Base-by-base conservation (phyloP, 1,139 yeast species). In the Kodamaea ohmeri region DNA sequence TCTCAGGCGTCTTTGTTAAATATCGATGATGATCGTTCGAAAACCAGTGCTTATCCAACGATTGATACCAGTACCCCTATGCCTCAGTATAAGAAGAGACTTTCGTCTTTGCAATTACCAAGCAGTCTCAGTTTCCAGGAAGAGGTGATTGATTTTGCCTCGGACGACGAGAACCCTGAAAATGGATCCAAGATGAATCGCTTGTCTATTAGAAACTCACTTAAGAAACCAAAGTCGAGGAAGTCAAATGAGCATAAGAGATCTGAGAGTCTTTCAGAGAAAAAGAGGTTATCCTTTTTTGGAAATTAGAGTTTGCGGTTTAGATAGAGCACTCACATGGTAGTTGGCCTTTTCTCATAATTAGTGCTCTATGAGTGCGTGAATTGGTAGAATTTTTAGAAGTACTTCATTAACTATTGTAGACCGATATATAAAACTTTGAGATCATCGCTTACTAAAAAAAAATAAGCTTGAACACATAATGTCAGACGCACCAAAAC, bases 91-190 rank as follows among this genome's bases (percentile, higher is more conserved):
- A 67, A 65, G 48, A 70, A 67, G 46, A 48, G 64, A 39, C 50
- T 60, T 2, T 50, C 67, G 0, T 58, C 65, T 2, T 49, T 53
- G 12, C 67, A 60, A 29, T 58, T 56, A 21, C 71, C 69, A 1
- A 49, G 64, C 1, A 61, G 55, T 35, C 50, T 68, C 34, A 61
- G 55, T 33, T 61, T 70, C 29, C 65, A 66, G 46, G 75, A 71
- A 48, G 73, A 71, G 44, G 71, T 70, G 6, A 63, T 71, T 34
- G 76, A 71, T 45, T 71, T 69, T 59, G 76, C 71, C 1, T 67
- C 73, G 4, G 76, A 71, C 47, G 76, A 71, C 46, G 76, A 71
- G 43, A 64, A 64, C 40, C 68, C 71, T 1, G 66, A 57, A 5
- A 58, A 65, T 41, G 59, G 59, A 14, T 64, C 71, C 1, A 52